These are phyloP conservation scores for Pycnococcus provasolii DNA, from an alignment of 139 green algal species.

Conservation along the genomic window DNA sequence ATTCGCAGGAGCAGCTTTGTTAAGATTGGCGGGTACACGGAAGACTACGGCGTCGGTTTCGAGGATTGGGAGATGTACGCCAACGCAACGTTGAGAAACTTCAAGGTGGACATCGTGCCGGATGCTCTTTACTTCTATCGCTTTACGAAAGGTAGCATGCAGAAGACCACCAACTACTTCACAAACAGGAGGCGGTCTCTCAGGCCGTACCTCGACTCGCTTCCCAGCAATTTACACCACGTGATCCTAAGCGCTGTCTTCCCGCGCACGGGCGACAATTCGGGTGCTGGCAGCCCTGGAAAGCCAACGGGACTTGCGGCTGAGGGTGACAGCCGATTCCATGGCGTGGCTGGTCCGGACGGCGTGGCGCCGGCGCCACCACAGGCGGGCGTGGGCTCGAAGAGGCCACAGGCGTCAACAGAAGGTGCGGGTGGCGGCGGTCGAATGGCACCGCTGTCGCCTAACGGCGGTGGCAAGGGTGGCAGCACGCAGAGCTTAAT, in stretches of 20 bases:
- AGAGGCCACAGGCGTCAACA: too few species aligned
- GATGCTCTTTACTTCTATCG: constrained; percentile 32
- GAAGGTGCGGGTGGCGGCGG: too few species aligned
- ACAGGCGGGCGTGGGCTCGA: neutral
- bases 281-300: neutral
- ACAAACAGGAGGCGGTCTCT: constrained; percentile 24
- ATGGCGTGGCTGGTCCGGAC: constrained; percentile 4
- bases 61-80: constrained; percentile 38
- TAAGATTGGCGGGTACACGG: constrained; percentile 34
- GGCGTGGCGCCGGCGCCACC: neutral
- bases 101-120: constrained; percentile 27
- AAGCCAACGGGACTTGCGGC: constrained; percentile 15
- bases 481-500: too few species aligned
- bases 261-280: constrained; percentile 13
- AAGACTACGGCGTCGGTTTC: constrained; percentile 32
- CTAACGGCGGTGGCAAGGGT: too few species aligned
- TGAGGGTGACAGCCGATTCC: constrained; percentile 17
- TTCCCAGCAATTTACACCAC: constrained; percentile 18
- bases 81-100: constrained; percentile 30
- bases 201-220: constrained; percentile 27
- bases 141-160: constrained; percentile 29
- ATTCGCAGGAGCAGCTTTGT: constrained; percentile 21
- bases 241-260: constrained; percentile 27
- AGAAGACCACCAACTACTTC: constrained; percentile 34
- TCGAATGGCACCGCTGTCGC: too few species aligned